phyloP scores from a whole-genome alignment of 805 yeast species.

The Metschnikowia arizonensis region DNA sequence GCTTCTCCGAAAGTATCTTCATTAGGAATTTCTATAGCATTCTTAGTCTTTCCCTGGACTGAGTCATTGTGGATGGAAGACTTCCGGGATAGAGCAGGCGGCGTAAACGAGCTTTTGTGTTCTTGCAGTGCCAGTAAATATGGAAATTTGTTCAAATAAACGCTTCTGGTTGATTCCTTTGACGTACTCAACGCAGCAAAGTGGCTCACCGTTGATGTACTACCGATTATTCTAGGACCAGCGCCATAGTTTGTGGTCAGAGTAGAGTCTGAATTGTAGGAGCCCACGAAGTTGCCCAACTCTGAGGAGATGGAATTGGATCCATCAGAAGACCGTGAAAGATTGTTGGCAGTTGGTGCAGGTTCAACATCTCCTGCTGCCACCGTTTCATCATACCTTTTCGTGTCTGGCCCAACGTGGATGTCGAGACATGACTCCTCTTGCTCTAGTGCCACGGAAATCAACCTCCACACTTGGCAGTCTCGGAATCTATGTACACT shows the following conservation, averaged over 20 bases:
- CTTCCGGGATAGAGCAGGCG: neutral
- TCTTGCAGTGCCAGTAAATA: neutral
- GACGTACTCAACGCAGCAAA: slow-evolving; percentile 13
- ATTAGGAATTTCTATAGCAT: neutral
- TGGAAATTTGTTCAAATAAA: neutral
- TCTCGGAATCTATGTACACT: slow-evolving; percentile 49
- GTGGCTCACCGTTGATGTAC: slow-evolving; percentile 12
- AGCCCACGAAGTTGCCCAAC: slow-evolving; percentile 38
- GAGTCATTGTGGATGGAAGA: neutral
- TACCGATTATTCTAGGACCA: slow-evolving; percentile 13
- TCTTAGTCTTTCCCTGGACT: neutral
- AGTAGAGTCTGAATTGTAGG: slow-evolving; percentile 40
- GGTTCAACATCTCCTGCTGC: neutral
- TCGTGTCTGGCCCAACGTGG: neutral
- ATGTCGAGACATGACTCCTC: slow-evolving; percentile 23
- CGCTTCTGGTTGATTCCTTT: slow-evolving; percentile 9
- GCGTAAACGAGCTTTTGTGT: neutral
- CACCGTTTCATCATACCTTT: neutral
- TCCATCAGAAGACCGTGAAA: slow-evolving; percentile 11
- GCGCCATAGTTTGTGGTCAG: slow-evolving; percentile 37
- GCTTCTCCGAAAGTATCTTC: neutral
- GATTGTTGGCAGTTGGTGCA: neutral
- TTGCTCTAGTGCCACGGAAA: slow-evolving; percentile 46
- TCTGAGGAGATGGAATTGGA: slow-evolving; percentile 28
- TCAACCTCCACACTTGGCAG: slow-evolving; percentile 59